Evolutionary conservation across 1,284 basidiomycete species (phyloP), one percentile per base, ranked within the genome.

Genomic region (Cystobasidiaceae sp.): DNA sequence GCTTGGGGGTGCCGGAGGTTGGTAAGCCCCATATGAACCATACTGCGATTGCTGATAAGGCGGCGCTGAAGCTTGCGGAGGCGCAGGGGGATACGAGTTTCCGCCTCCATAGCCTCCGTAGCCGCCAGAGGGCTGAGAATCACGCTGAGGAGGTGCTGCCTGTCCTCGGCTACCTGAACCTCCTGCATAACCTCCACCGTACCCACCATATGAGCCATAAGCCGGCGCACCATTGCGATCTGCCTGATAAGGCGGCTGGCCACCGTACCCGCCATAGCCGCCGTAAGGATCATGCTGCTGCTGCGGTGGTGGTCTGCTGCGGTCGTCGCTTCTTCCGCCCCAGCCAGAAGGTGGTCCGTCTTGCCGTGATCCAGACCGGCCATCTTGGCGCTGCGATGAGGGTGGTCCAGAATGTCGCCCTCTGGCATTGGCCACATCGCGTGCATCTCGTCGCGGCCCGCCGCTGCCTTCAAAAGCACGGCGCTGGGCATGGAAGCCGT

Each of bases 401-500:
- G 49, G 19, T 55, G 34, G 13, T 37, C 52, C 13, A 27, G 15
- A 19, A 25, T 44, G 17, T 19, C 51, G 23, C 5, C 51, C 39
- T 7, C 54, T 34, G 17, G 54, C 15, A 30, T 62, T 49, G 21
- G 28, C 33, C 2, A 62, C 50, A 46, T 46, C 49, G 6, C 60
- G 33, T 25, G 60, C 60, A 27, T 62, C 60, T 3, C 60, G 43
- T 34, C 50, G 13, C 25, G 19, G 27, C 1, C 46, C 60, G 19
- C 50, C 50, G 9, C 21, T 49, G 23, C 7, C 46, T 27, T 48
- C 60, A 7, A 67, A 28, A 23, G 56, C 51, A 15, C 66, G 43
- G 8, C 66, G 51, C 44, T 63, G 61, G 0, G 58, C 15, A 32
- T 67, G 66, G 60, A 67, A 64, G 45, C 60, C 60, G 33, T 62